Evolutionary conservation across 1,139 yeast species (phyloP).

Genomic region (Pichia sp.): DNA sequence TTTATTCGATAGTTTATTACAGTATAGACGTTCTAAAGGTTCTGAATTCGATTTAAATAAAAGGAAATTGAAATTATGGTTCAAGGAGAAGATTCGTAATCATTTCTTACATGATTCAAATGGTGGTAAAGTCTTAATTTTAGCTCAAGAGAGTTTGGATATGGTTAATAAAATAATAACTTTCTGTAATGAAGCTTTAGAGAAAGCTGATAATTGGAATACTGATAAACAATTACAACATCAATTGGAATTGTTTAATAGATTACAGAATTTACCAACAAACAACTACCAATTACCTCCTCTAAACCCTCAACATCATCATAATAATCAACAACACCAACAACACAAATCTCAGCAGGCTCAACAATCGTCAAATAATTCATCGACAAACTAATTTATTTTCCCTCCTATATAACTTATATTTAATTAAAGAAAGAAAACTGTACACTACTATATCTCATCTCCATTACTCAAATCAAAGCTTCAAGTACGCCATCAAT

Average conservation of each 20-base stretch:
- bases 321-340: no score
- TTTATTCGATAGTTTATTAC: constrained; percentile 22
- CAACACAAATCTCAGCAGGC: no score
- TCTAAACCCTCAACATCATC: no score
- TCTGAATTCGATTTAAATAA: constrained; percentile 8
- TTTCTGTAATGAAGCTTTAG: constrained; percentile 78
- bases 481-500: constrained; percentile 23
- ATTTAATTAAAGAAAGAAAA: no score
- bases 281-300: no score
- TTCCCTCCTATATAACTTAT: no score
- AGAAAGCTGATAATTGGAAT: constrained; percentile 76
- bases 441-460: no score
- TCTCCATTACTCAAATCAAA: background rate
- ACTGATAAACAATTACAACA: constrained; percentile 23
- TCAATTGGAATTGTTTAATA: constrained; percentile 20
- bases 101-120: constrained; percentile 35
- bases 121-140: constrained; percentile 64
- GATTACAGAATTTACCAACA: constrained; percentile 19
- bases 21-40: constrained; percentile 17
- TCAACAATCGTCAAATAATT: no score
- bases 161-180: constrained; percentile 78
- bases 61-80: constrained; percentile 20
- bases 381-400: no score
- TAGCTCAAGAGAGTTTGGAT: constrained; percentile 85
- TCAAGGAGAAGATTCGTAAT: constrained; percentile 22